Base-by-base conservation (phyloP, 2,329 filamentous ascomycete genomes). In the Fusarium denticulatum region DNA sequence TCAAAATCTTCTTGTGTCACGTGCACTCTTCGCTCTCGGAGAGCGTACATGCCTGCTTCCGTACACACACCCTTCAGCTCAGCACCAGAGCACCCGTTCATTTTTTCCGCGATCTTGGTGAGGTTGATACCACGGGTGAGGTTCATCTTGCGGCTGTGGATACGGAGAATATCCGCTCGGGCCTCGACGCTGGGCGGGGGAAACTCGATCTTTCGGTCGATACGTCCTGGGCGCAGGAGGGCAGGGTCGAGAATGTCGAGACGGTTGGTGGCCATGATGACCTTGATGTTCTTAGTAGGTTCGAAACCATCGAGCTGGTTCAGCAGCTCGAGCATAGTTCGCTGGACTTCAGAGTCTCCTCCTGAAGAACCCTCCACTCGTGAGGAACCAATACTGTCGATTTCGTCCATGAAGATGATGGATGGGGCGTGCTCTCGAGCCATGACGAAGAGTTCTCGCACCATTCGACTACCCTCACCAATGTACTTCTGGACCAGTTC, bases 331-430 rank as follows among this genome's bases (percentile, higher is more conserved):
- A 99, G 86, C 96, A 99, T 99, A 53, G 96, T 99, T 79, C 96
- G 92, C 86, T 99, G 96, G 60, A 99, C 96, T 84, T 99, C 96
- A 2, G 95, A 98, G 81, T 99, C 96, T 80, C 96, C 96, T 60
- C 95, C 95, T 26, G 94, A 97, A 66, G 94, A 97, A 32, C 96
- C 96, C 82, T 99, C 96, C 60, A 99, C 96, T 84, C 96, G 94
- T 69, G 95, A 97, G 39, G 95, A 98, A 73, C 96, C 96, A 84
- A 99, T 99, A 77, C 94, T 97, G 87, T 99, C 96, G 83, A 99
- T 98, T 85, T 99, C 96, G 83, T 99, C 96, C 96, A 99, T 99
- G 88, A 99, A 99, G 84, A 99, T 99, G 85, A 99, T 99, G 76
- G 94, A 97, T 28, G 96, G 96, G 2, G 96, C 96, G 79, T 99